These are phyloP conservation scores for Globisporangium rhizosaccharum DNA, from an alignment of 352 stramenopile species.

Conservation along the genomic window DNA sequence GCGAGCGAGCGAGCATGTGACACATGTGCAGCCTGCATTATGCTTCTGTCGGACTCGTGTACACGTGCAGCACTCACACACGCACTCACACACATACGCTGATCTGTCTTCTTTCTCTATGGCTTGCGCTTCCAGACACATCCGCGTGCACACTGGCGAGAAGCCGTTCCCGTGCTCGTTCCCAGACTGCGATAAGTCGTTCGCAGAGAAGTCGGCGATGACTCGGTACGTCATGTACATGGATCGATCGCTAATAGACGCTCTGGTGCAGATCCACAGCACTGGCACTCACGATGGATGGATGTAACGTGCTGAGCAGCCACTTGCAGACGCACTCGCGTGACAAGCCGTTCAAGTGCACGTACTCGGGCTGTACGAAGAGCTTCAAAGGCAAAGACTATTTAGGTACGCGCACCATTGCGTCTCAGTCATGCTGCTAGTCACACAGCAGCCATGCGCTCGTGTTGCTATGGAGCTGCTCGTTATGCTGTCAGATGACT, in stretches of 20 bases:
- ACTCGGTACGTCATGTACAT: constrained; percentile 37
- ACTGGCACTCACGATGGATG: neutral
- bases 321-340: constrained; percentile 82
- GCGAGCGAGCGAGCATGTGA: neutral
- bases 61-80: no score
- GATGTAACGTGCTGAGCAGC: constrained; percentile 16
- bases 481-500: no score
- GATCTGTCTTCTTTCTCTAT: neutral
- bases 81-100: no score
- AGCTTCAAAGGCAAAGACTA: constrained; percentile 88
- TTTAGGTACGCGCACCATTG: constrained; percentile 23
- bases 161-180: constrained; percentile 85
- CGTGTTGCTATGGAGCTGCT: neutral
- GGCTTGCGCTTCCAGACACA: constrained; percentile 43
- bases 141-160: constrained; percentile 83
- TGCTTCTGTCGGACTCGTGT: neutral
- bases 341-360: constrained; percentile 84
- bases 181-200: constrained; percentile 82
- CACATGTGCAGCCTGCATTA: constrained; percentile 5
- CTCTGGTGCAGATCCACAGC: neutral
- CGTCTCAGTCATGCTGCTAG: neutral
- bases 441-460: neutral
- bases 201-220: constrained; percentile 86
- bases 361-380: constrained; percentile 79
- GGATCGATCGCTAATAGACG: neutral